Evolutionary conservation across 2,329 filamentous ascomycete genomes (phyloP).

Genomic region (Cordyceps militaris): DNA sequence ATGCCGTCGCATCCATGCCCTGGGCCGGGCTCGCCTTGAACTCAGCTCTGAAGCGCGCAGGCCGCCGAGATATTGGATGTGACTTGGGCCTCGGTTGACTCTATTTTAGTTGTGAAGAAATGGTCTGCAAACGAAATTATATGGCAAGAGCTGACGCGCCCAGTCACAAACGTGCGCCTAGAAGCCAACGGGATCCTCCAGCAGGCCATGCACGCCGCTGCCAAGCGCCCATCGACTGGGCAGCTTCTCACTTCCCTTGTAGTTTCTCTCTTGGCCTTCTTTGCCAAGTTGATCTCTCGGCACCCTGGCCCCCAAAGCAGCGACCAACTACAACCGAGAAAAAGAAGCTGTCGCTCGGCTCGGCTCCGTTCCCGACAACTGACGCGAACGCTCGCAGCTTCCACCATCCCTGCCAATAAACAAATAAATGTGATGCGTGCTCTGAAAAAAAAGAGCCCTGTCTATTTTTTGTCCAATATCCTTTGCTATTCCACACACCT

Average conservation of each 20-base stretch:
- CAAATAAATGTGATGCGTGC: background rate
- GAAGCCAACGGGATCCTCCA: background rate
- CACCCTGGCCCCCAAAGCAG: background rate
- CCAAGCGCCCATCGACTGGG: background rate
- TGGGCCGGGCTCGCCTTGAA: background rate
- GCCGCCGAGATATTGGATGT: background rate
- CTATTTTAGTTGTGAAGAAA: too few relatives aligned
- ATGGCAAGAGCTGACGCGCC: background rate
- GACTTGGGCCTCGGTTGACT: background rate
- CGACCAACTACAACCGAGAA: background rate
- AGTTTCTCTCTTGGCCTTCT: background rate
- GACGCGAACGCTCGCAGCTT: too few relatives aligned
- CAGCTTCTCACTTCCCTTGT: background rate
- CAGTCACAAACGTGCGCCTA: background rate
- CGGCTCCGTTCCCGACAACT: too few relatives aligned
- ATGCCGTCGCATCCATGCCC: conserved; percentile 4
- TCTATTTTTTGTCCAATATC: background rate
- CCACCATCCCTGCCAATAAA: too few relatives aligned
- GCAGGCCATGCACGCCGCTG: background rate
- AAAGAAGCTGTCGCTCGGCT: too few relatives aligned
- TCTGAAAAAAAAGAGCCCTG: background rate
- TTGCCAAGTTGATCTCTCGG: background rate
- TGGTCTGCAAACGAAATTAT: too few relatives aligned
- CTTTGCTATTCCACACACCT: background rate
- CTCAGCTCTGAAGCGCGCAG: background rate